A percentile compares a stretch with the other conserved stretches of the same genome.
Evolutionary conservation across 345 rosid genomes (phyloP).

Genomic region (Citrus sp.): DNA sequence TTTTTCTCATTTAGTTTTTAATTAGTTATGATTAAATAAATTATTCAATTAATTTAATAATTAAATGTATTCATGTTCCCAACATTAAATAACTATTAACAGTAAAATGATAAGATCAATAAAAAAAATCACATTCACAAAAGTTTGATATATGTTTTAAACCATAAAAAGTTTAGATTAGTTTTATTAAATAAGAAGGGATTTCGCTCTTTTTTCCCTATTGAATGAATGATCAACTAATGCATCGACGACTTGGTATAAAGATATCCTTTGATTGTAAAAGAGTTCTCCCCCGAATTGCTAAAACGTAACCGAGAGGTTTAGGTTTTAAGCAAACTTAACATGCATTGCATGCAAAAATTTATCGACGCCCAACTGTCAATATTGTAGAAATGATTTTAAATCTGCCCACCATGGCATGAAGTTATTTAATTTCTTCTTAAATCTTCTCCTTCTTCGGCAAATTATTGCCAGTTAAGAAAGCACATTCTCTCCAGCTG

Average conservation of each 20-base stretch:
- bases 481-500: neutral
- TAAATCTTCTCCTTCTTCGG: neutral
- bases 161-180: no score
- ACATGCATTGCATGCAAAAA: neutral
- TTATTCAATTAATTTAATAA: no score
- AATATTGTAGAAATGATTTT: neutral
- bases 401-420: neutral
- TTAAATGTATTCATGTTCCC: no score
- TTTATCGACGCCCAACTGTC: neutral
- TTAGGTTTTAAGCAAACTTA: neutral
- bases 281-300: neutral
- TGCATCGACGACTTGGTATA: neutral
- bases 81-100: no score
- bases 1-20: no score
- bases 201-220: neutral
- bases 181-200: no score
- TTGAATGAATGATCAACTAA: neutral
- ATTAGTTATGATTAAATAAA: no score
- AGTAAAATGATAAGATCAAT: no score
- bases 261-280: neutral
- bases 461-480: neutral
- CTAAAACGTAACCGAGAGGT: neutral
- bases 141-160: no score
- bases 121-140: no score
- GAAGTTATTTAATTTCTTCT: neutral